Evolutionary conservation across 805 yeast genomes (phyloP).

Genomic region (Dipodascopsis tothii): DNA sequence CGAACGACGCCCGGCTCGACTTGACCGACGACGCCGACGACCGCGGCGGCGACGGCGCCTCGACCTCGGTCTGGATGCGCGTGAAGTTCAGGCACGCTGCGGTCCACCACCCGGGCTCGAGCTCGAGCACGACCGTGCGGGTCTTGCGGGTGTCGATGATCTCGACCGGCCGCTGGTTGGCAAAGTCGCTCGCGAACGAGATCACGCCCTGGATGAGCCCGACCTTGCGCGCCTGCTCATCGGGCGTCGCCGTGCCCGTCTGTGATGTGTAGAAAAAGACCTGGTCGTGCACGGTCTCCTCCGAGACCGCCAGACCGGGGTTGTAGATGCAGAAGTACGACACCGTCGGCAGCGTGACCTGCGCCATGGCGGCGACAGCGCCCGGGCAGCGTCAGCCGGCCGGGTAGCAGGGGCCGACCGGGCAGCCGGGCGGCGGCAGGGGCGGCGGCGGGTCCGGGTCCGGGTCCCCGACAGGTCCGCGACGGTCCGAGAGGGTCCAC

Average conservation of each 20-base stretch:
- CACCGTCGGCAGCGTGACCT: slow-evolving; percentile 19
- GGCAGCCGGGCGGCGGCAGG: too few relatives aligned
- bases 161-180: slow-evolving; percentile 20
- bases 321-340: slow-evolving; percentile 21
- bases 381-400: too few relatives aligned
- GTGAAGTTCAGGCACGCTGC: slow-evolving; percentile 20
- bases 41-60: neutral
- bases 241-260: slow-evolving; percentile 15
- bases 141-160: slow-evolving; percentile 21
- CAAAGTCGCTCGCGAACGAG: slow-evolving; percentile 22
- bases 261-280: slow-evolving; percentile 18
- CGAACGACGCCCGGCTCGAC: neutral
- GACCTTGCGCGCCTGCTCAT: slow-evolving; percentile 19
- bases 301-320: slow-evolving; percentile 13
- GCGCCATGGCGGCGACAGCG: slow-evolving; percentile 5
- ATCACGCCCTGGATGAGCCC: slow-evolving; percentile 21
- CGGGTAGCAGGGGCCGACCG: too few relatives aligned
- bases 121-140: slow-evolving; percentile 19
- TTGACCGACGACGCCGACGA: neutral
- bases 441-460: too few relatives aligned
- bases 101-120: slow-evolving; percentile 22
- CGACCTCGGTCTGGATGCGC: slow-evolving; percentile 11
- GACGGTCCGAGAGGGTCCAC: too few relatives aligned
- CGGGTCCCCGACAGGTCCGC: too few relatives aligned
- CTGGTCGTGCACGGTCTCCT: slow-evolving; percentile 19